Base-by-base conservation (phyloP, 2,329 filamentous ascomycete species). In the Clonostachys solani region DNA sequence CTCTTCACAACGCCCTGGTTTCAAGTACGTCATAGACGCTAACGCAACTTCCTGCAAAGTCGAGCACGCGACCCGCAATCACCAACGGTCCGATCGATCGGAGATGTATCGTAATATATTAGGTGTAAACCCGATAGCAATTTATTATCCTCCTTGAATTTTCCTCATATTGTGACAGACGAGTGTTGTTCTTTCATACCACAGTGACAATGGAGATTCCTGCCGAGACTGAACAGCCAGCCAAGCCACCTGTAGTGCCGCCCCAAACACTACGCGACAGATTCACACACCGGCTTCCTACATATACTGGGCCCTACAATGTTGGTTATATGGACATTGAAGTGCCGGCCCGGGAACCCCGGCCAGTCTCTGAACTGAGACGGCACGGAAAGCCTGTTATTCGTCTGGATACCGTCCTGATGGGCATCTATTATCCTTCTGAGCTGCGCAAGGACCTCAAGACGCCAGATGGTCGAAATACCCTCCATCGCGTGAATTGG, bases 311-410 rank as follows among this genome's bases (percentile, higher is more conserved):
- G 1, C 81, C 81, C 1, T 86, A 87, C 61, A 75, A 76, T 51
- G 84, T 89, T 38, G 84, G 85, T 23, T 86, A 81, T 12, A 73
- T 86, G 60, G 83, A 87, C 54, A 70, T 84, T 48, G 84, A 87
- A 60, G 73, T 86, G 29, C 81, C 83, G 6, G 75, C 73, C 15
- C 59, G 66, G 12, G 49, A 64, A 2, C 68, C 69, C 12, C 62
- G 66, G 18, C 59, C 61, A 12, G 64, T 73, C 46, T 74, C 66
- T 13, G 57, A 60, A 50, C 66, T 72, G 49, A 68, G 66, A 50
- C 60, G 69, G 40, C 59, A 69, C 43, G 59, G 63, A 36, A 63
- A 61, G 43, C 64, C 65, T 19, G 64, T 71, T 3, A 56, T 74
- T 50, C 66, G 68, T 34, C 58, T 73, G 43, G 70, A 73, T 47